Evolutionary conservation across 2,329 filamentous ascomycete genomes (phyloP), one percentile per base, ranked within the genome.

Genomic region (Fusarium sp.): DNA sequence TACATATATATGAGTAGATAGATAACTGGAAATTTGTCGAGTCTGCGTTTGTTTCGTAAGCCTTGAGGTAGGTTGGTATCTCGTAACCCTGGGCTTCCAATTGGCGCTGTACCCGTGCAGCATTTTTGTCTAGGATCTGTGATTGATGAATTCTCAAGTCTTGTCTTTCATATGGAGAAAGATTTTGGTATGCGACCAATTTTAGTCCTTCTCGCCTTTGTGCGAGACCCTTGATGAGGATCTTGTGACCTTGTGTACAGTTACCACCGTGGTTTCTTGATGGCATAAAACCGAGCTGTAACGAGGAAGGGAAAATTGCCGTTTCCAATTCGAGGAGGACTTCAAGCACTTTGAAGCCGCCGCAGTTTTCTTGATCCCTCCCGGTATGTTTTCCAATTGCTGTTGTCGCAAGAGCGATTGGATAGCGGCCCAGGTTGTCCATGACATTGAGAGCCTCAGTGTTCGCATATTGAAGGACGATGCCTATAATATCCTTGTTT

Each of bases 381-480:
- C 33, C 33, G 33, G 33, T 33, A 33, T 33, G 33, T 3, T 33
- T 33, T 16, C 33, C 33, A 33, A 33, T 33, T 33, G 33, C 14
- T 33, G 33, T 33, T 38, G 18, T 19, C 35, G 35, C 35, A 38
- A 19, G 10, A 38, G 19, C 38, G 5, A 39, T 49, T 3, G 46
- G 21, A 49, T 23, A 18, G 3, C 0, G 0, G 7, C 29, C 46
- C 7, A 0, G 8, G 10, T 33, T 33, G 11, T 49, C 46, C 12
- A 0, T 23, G 0, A 7, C 5, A 0, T 7, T 1, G 3, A 33
- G 46, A 2, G 4, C 8, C 9, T 19, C 0, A 4, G 21, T 1
- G n/a, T 49, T 11, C 4, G n/a, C 5, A 33, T 51, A 23, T 1
- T 5, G 5, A 25, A 51, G 29, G 0, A 51, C 0, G 2, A 25